These are phyloP conservation scores for Quercus gilva DNA, from an alignment of 306 rosid genomes.

Conservation along the genomic window DNA sequence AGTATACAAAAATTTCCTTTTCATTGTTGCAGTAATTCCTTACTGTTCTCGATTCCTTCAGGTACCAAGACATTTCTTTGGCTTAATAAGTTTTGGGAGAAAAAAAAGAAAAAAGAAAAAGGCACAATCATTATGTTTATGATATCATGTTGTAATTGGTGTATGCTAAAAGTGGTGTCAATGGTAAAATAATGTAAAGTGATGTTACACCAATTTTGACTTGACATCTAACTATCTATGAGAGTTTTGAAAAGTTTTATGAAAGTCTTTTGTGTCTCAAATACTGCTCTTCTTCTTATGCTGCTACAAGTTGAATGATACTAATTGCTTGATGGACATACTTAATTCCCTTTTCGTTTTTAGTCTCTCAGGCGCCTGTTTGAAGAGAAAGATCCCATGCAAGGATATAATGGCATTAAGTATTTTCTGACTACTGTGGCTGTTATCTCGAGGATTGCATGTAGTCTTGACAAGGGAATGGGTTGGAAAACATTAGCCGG, in stretches of 20 bases:
- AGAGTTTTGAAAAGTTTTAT: too few relatives aligned
- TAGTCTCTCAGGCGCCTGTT: slow-evolving; percentile 59
- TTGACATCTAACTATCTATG: too few relatives aligned
- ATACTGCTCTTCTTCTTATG: too few relatives aligned
- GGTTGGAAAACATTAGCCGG: slow-evolving; percentile 43
- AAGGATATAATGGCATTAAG: slow-evolving; percentile 60
- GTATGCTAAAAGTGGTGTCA: too few relatives aligned
- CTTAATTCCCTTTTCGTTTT: neutral
- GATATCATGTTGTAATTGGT: too few relatives aligned
- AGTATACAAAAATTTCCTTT: slow-evolving; percentile 44
- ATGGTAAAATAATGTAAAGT: too few relatives aligned
- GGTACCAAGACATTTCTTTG: slow-evolving; percentile 24
- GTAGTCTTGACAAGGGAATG: slow-evolving; percentile 23
- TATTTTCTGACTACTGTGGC: slow-evolving; percentile 62
- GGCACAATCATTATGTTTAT: too few relatives aligned
- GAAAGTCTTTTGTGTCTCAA: too few relatives aligned
- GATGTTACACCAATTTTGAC: too few relatives aligned
- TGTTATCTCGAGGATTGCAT: slow-evolving; percentile 53
- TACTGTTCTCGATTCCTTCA: slow-evolving; percentile 63
- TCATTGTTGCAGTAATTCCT: slow-evolving; percentile 52
- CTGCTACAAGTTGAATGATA: neutral
- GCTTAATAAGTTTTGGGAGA: too few relatives aligned
- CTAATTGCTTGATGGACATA: neutral
- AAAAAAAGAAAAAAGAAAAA: too few relatives aligned
- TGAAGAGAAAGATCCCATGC: slow-evolving; percentile 62